Base-by-base conservation (phyloP, 78 protist species). In the Monosiga brevicollis region DNA sequence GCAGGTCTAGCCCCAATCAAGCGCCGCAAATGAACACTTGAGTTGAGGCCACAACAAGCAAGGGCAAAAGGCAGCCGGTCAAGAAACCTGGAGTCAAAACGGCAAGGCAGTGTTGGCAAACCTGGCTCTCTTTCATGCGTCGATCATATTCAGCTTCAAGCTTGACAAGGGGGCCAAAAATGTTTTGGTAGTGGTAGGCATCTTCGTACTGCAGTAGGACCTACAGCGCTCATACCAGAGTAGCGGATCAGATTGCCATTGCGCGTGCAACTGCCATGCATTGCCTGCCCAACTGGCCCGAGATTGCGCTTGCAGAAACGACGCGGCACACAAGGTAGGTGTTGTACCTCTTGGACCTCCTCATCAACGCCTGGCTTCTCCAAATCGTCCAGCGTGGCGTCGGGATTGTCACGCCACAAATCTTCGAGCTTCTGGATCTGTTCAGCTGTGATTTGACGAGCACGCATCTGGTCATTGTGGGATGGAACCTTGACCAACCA, bases 401-500 rank as follows among this genome's bases (percentile, higher is more conserved):
- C 40, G 29, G 94, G 93, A 79, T 91, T 88, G 55, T 10, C 39
- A 41, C 89, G 75, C 99, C 99, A 98, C 84, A 92, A 76, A 37
- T 98, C 98, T 79, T 98, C 99, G 70, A 97, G 82, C 90, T 84
- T 84, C 2, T 25, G 1, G 42, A 95, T 90, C 74, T 93, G 92
- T 35, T 74, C 79, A n/a, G 91, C 74, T 0, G 88, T 90, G 76
- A 95, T 78, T 39, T 75, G 95, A 24, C 97, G 90, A 23, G 92
- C 93, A 35, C 95, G 93, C 38, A 55, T 43, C 55, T 78, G 49
- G 54, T 94, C 96, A 1, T 84, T 74, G 26, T 91, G 94, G 1
- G 93, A 42, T 15, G 99, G 95, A 1, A 80, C 78, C 73, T 91
- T 92, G 26, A 94, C 98, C 2, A 95, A 76, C 98, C 99, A 96